Evolutionary conservation across 148 eudicot genomes (phyloP), one percentile per base, ranked within the genome.

Genomic region (Limonium bicolor): DNA sequence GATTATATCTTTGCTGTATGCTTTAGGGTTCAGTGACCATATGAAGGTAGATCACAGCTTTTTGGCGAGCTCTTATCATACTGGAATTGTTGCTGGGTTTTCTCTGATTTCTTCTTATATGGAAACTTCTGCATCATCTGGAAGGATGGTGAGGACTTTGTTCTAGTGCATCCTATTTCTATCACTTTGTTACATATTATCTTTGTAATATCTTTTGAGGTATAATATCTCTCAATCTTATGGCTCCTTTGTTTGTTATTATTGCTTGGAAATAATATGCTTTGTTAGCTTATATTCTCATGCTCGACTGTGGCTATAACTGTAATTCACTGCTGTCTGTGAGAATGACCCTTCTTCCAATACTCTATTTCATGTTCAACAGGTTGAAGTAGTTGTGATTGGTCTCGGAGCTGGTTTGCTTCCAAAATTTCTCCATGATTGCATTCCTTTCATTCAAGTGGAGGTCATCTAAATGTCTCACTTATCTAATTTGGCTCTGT

Each of bases 321-420:
- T n/a, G n/a, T n/a, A n/a, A n/a, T n/a, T n/a, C n/a, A n/a, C n/a
- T n/a, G n/a, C n/a, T n/a, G n/a, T n/a, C n/a, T n/a, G n/a, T n/a
- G n/a, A n/a, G n/a, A n/a, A n/a, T n/a, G n/a, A n/a, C n/a, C n/a
- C n/a, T n/a, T n/a, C n/a, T n/a, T n/a, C n/a, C n/a, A n/a, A n/a
- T n/a, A n/a, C n/a, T n/a, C n/a, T n/a, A n/a, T n/a, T n/a, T n/a
- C n/a, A n/a, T n/a, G n/a, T 40, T 59, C 36, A 35, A 5, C 76
- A 90, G 99, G 68, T 84, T 20, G 63, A 66, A 60, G 48, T 85
- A 10, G 73, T 73, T 69, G 79, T 90, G 36, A 67, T 90, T 62
- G 99, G 99, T 62, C 93, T 90, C 46, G 95, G 99, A 58, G 99
- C 99, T 43, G 99, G 99, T 38, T 44, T 90, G 44, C 95, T 90